phyloP scores from a whole-genome alignment of 2,329 filamentous ascomycete genomes.

The Mariannaea sp. region DNA sequence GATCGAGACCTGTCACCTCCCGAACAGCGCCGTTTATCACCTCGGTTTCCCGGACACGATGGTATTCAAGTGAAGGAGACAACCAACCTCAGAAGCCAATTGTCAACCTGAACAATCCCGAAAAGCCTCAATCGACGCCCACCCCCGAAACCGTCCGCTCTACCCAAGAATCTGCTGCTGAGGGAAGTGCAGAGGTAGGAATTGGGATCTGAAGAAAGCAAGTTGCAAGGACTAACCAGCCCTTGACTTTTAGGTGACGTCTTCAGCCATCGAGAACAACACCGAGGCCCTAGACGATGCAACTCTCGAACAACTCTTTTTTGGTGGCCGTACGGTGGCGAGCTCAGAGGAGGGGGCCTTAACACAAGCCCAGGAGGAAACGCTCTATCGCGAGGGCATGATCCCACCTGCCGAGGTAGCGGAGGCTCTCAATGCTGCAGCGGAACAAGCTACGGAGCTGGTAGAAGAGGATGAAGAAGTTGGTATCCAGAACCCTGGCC shows the following conservation, averaged over 20 bases:
- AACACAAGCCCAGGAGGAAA: conserved; percentile 50
- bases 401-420: conserved; percentile 45
- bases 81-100: conserved; percentile 33
- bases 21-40: conserved; percentile 31
- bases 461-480: conserved; percentile 21
- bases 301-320: conserved; percentile 44
- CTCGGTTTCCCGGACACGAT: conserved; percentile 30
- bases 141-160: conserved; percentile 4
- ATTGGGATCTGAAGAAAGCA: conserved; percentile 20
- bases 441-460: conserved; percentile 28
- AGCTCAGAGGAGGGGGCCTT: conserved; percentile 42
- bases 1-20: conserved; percentile 36
- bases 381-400: conserved; percentile 49
- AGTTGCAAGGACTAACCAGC: conserved; percentile 23
- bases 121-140: conserved; percentile 14
- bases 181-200: conserved; percentile 31
- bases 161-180: conserved; percentile 10
- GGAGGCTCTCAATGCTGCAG: conserved; percentile 38
- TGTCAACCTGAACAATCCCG: conserved; percentile 22
- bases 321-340: conserved; percentile 41
- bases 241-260: conserved; percentile 23
- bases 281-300: conserved; percentile 42
- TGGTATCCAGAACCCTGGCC: conserved; percentile 53
- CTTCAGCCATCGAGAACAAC: conserved; percentile 18
- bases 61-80: conserved; percentile 43